Evolutionary conservation across 2,329 filamentous ascomycete species (phyloP), one percentile per base, ranked within the genome.

Genomic region (Exophiala xenobiotica): DNA sequence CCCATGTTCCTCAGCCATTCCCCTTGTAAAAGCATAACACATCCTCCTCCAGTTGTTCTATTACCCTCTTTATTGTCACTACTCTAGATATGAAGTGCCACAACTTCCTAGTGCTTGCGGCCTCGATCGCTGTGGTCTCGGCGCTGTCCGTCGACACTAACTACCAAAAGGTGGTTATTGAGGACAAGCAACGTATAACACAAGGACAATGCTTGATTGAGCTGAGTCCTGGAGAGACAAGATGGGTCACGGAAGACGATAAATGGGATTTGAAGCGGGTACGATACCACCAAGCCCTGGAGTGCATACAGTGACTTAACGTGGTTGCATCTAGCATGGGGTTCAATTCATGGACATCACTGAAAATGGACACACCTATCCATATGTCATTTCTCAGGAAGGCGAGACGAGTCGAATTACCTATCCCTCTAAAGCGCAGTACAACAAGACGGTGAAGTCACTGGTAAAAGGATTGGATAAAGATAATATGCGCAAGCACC

Each of bases 321-420:
- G 14, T 7, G n/a, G 5, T 9, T 12, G 2, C 16, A 19, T 55
- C 31, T 63, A 95, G 89, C 79, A 88, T 67, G 90, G 90, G 64
- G 78, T 85, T 61, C 87, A 85, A 64, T 97, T 97, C 78, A 95
- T 97, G 79, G 92, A 97, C 72, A 91, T 97, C 65, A 96, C 93
- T 54, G 80, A 89, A 35, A 81, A 84, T 49, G 75, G 77, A 45
- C 79, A 87, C 43, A 78, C 87, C 56, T 87, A 86, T 53, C 64
- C 75, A 18, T 49, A 24, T 61, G 65, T 51, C 48, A 68, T 49
- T 24, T 50, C 48, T 67, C 68, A 50, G 67, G 62, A 61, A 62
- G 62, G 57, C 59, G 48, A 61, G 79, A 56, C 76, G 6, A 37
- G 23, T 33, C n/a, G 51, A 11, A 40, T 85, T 58, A 75, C 71